Base-by-base conservation (phyloP, 2,329 filamentous ascomycete genomes). In the Torrubiella hemipterigena region DNA sequence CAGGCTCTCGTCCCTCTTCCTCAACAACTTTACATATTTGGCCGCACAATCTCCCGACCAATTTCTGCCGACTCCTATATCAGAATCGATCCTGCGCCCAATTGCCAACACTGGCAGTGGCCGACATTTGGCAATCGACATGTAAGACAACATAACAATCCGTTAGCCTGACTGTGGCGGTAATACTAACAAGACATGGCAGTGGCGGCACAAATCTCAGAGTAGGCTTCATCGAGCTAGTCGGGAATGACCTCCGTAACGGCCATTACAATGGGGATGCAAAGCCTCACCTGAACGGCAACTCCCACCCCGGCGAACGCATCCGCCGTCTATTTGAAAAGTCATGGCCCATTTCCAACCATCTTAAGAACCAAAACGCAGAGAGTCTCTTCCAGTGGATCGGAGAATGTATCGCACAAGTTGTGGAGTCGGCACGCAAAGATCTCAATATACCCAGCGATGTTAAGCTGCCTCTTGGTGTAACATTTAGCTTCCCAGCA, bases 311-410 rank as follows among this genome's bases (percentile, higher is more conserved):
- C 28, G 36, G 46, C n/a, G 24, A 46, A 15, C 65, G 65, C 26
- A 59, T 80, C 19, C 62, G 62, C 21, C 63, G 76, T 28, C 67
- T 70, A 5, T 55, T 83, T 33, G 81, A 86, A 49, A 77, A 67
- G 40, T 72, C 71, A 32, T 86, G 81, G 80, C 72, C 79, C 7
- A 87, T 87, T 43, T 69, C 69, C 29, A 73, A 85, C 25, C 71
- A 78, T 33, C 55, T 86, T 39, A 85, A 85, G 48, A 73, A 70
- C 51, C 74, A 85, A 42, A 77, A 86, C 39, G 73, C 79, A 2
- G 75, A 84, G 34, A 74, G 77, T 35, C 59, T 89, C 3, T 91
- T 91, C 51, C 56, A 67, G n/a, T 91, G 82, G 82, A 83, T 91
- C 41, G 83, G 82, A 17, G 63, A 70, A 43, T 81, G 78, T 45